Percentiles rank a stretch among this genome's conserved stretches.
Evolutionary conservation across 1,284 basidiomycete genomes (phyloP).

Genomic region (Cystobasidium sp.): DNA sequence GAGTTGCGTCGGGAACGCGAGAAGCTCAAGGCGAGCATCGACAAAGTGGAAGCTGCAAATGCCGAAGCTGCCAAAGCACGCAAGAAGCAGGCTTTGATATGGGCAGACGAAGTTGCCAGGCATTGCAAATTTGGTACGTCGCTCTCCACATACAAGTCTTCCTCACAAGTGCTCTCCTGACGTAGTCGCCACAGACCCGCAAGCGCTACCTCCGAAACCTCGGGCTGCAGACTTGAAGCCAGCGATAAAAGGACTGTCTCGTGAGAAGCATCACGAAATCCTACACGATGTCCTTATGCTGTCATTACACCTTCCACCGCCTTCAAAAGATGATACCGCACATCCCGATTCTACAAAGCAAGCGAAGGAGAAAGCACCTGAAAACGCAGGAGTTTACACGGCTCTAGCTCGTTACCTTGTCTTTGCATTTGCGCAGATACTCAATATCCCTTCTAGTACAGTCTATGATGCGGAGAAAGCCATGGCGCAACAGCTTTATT

Average conservation of each 20-base stretch:
- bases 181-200: slow-evolving; percentile 20
- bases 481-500: slow-evolving; percentile 45
- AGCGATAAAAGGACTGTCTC: slow-evolving; percentile 23
- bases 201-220: slow-evolving; percentile 35
- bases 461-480: slow-evolving; percentile 43
- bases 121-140: slow-evolving; percentile 41
- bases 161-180: not conserved
- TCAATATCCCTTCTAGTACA: slow-evolving; percentile 27
- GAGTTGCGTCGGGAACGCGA: slow-evolving; percentile 32
- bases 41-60: slow-evolving; percentile 29
- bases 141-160: not conserved
- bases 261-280: slow-evolving; percentile 35
- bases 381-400: slow-evolving; percentile 40
- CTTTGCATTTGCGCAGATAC: slow-evolving; percentile 12
- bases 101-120: slow-evolving; percentile 37
- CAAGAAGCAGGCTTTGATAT: slow-evolving; percentile 20
- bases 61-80: slow-evolving; percentile 1
- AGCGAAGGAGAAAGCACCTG: slow-evolving; percentile 29
- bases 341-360: slow-evolving; percentile 22
- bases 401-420: slow-evolving; percentile 39
- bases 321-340: slow-evolving; percentile 23
- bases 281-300: slow-evolving; percentile 43
- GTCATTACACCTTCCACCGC: slow-evolving; percentile 36
- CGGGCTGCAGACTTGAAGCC: slow-evolving; percentile 40
- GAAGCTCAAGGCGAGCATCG: slow-evolving; percentile 22